phyloP scores from a whole-genome alignment of 495 filamentous ascomycete genomes.

The Sordaria brevicollis region DNA sequence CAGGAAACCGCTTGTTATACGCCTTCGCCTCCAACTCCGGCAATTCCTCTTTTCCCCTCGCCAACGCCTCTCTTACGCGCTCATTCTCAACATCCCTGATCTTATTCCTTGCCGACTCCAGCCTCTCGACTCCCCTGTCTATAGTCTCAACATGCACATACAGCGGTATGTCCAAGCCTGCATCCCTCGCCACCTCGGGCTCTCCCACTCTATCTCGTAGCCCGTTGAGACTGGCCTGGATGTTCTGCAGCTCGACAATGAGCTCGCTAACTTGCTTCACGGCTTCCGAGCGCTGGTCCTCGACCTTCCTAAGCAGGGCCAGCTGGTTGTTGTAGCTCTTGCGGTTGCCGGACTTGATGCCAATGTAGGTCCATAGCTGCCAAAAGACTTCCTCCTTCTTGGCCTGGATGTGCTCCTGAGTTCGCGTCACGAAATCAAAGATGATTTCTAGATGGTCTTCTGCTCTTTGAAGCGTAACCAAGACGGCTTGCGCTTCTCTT shows the following conservation, averaged over 20 bases:
- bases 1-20: background rate
- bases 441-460: conserved; percentile 56
- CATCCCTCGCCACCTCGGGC: conserved; percentile 40
- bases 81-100: conserved; percentile 50
- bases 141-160: conserved; percentile 62
- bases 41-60: conserved; percentile 22
- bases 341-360: conserved; percentile 46
- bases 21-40: conserved; percentile 5
- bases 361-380: conserved; percentile 59
- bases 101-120: conserved; percentile 46
- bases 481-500: conserved; percentile 51
- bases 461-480: conserved; percentile 46
- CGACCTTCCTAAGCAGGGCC: conserved; percentile 46
- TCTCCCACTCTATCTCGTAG: conserved; percentile 53
- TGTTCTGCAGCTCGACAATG: conserved; percentile 54
- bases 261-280: conserved; percentile 47
- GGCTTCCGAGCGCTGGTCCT: conserved; percentile 48
- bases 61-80: conserved; percentile 39
- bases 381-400: conserved; percentile 50
- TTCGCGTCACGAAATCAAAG: conserved; percentile 49
- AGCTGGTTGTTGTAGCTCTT: conserved; percentile 49
- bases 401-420: conserved; percentile 35
- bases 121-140: conserved; percentile 51
- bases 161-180: conserved; percentile 41
- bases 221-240: conserved; percentile 55